Evolutionary conservation across 139 green algal genomes (phyloP).

Genomic region (Zygnema circumcarinatum): DNA sequence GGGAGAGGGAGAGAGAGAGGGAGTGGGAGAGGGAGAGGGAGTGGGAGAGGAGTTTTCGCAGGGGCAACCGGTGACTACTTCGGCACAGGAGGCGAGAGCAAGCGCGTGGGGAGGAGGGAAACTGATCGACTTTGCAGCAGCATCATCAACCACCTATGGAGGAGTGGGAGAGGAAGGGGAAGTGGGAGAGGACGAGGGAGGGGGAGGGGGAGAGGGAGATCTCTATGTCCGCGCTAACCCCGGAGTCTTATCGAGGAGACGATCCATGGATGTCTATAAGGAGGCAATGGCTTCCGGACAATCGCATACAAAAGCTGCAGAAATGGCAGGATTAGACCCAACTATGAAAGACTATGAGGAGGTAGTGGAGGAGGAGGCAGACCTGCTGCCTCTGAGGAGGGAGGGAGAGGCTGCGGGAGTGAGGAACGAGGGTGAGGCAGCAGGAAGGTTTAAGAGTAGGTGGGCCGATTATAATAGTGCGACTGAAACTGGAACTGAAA

Average conservation of each 20-base stretch:
- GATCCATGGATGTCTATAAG: not conserved
- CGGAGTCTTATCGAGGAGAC: not conserved
- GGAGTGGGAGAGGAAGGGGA: not conserved
- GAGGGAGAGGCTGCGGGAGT: not conserved
- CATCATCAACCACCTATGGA: too few relatives aligned
- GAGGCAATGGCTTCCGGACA: not conserved
- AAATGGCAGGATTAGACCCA: not conserved
- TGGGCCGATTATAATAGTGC: not conserved
- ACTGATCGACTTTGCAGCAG: not conserved
- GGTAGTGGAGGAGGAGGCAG: not conserved
- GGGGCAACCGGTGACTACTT: not conserved
- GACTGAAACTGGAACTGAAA: too few relatives aligned
- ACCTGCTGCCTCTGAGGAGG: not conserved
- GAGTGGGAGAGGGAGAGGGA: not conserved
- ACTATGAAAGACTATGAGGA: not conserved
- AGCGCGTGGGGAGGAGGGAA: not conserved
- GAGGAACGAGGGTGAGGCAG: not conserved
- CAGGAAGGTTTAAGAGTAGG: not conserved
- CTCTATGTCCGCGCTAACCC: not conserved
- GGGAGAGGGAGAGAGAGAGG: not conserved
- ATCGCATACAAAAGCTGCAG: not conserved
- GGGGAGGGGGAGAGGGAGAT: not conserved
- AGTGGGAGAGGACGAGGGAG: not conserved
- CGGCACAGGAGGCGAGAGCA: not conserved
- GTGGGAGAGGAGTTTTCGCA: not conserved